Base-by-base conservation (phyloP, 768 basidiomycete species). In the Exidia glandulosa region DNA sequence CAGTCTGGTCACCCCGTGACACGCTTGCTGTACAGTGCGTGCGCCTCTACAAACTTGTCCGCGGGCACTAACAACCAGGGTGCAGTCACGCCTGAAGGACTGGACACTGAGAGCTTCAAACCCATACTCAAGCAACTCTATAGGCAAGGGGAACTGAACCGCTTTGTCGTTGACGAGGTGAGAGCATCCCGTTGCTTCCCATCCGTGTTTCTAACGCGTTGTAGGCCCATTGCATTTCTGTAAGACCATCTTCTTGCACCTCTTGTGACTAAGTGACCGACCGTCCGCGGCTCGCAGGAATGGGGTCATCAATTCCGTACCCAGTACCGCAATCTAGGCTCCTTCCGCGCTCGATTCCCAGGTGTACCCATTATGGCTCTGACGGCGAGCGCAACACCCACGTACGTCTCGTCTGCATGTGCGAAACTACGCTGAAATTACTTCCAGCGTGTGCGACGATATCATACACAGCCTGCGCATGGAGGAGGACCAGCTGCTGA, bases 311-410 rank as follows among this genome's bases (percentile, higher is more conserved):
- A 89, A 65, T 90, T 90, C 67, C 82, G 90, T 29, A 76, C 70
- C 32, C 85, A 89, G 47, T 93, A 91, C 66, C 75, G 89, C 48
- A 78, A 75, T 29, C 76, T 94, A 27, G 90, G 90, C 3, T 68
- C 73, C 37, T 88, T 94, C 68, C 81, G 90, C 1, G 75, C 80
- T 36, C 76, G 75, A 31, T 91, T 85, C 66, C 78, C 79, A 1
- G 74, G 78, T 59, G 80, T 92, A 3, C 90, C 91, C 0, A 85
- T 94, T 64, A 93, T 91, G 88, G 90, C 90, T 3, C 71, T 93
- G 37, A 93, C 90, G 1, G 90, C 90, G 2, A 90, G 87, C 14
- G 90, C 90, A 2, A 93, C 90, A 5, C 70, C 82, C 47, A 70
- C 72, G 88, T 89, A 69, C 30, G 80, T 69, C 13, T 25, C 30